Evolutionary conservation across 805 yeast genomes (phyloP).

Genomic region (Nakazawaea holstii): DNA sequence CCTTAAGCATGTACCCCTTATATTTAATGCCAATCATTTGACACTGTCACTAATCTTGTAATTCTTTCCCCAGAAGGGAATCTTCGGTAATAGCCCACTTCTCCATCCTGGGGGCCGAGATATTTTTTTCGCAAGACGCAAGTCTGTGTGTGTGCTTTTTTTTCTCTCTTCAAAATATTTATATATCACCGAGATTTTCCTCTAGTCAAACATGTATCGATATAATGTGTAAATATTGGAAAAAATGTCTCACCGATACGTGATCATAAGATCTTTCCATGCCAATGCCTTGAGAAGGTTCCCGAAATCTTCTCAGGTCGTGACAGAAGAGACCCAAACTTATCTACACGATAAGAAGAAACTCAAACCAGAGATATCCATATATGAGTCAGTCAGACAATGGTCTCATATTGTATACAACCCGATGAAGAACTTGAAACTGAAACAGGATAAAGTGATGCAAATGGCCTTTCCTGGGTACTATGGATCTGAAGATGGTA

Average conservation of each 20-base stretch:
- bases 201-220: no score
- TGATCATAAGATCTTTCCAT: neutral
- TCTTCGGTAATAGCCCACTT: no score
- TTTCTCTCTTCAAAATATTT: no score
- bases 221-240: no score
- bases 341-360: neutral
- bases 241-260: neutral
- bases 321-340: neutral
- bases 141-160: no score
- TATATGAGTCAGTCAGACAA: neutral
- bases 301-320: constrained; percentile 1
- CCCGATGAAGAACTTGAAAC: neutral
- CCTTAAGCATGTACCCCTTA: neutral
- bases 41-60: no score
- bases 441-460: constrained; percentile 6
- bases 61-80: no score
- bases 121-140: no score
- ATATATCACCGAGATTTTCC: no score
- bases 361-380: constrained; percentile 1
- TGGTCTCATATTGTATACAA: constrained; percentile 1
- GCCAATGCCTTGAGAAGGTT: neutral
- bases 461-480: constrained; percentile 6
- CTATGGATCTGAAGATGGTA: neutral
- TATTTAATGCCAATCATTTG: no score
- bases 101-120: no score